A percentile compares a stretch with the other conserved stretches of the same genome.
Evolutionary conservation across 2,329 filamentous ascomycete genomes (phyloP).

Genomic region (Triangularia setosa): DNA sequence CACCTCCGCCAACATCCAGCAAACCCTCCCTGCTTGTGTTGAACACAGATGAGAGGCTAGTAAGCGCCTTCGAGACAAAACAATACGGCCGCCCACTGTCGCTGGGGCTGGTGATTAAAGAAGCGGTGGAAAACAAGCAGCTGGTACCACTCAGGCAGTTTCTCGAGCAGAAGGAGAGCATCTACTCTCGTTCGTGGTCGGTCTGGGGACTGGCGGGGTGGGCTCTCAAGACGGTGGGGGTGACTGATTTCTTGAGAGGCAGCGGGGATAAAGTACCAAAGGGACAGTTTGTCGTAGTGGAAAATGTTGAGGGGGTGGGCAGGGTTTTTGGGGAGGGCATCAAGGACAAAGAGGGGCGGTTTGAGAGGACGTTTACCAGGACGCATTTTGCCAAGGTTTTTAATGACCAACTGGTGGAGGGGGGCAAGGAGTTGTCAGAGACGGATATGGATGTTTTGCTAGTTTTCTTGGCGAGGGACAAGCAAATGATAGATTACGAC

Average conservation of each 20-base stretch:
- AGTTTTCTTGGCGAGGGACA: slow-evolving; percentile 65
- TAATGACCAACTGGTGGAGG: slow-evolving; percentile 46
- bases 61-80: slow-evolving; percentile 67
- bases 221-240: slow-evolving; percentile 67
- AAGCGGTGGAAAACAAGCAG: slow-evolving; percentile 65
- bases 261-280: slow-evolving; percentile 52
- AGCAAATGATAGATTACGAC: slow-evolving; percentile 55
- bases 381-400: slow-evolving; percentile 60
- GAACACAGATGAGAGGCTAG: slow-evolving; percentile 55
- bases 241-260: slow-evolving; percentile 44
- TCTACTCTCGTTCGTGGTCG: slow-evolving; percentile 64
- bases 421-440: slow-evolving; percentile 49
- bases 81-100: slow-evolving; percentile 80
- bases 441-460: slow-evolving; percentile 67
- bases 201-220: slow-evolving; percentile 69
- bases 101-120: slow-evolving; percentile 70
- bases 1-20: slow-evolving; percentile 29
- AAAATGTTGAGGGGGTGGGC: slow-evolving; percentile 57
- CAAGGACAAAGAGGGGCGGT: slow-evolving; percentile 44
- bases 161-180: slow-evolving; percentile 58
- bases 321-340: slow-evolving; percentile 48
- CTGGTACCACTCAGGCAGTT: slow-evolving; percentile 72
- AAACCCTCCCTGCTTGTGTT: slow-evolving; percentile 43
- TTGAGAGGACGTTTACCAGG: slow-evolving; percentile 66
- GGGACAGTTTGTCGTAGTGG: slow-evolving; percentile 63